These are phyloP conservation scores for Nigrospora osmanthi DNA, from an alignment of 2,329 filamentous ascomycete genomes.

Conservation along the genomic window DNA sequence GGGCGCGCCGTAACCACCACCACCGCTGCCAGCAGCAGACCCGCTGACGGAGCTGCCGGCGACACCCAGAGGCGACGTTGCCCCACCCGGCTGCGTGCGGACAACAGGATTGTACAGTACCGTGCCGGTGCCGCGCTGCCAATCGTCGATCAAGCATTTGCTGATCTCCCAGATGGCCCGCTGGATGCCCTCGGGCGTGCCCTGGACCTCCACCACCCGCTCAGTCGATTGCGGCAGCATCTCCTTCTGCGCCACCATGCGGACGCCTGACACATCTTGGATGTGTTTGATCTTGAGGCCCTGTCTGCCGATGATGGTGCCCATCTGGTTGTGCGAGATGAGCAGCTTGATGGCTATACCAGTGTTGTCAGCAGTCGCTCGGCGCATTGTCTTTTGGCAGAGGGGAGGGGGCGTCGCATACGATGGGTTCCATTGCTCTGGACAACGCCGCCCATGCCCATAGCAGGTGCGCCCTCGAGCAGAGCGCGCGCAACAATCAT, in stretches of 20 bases:
- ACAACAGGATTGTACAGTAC: constrained; percentile 97
- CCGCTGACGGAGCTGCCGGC: constrained; percentile 10
- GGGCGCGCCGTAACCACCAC: constrained; percentile 33
- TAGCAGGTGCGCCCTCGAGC: constrained; percentile 84
- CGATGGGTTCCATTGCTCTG: constrained; percentile 87
- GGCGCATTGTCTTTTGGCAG: neutral
- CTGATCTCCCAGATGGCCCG: constrained; percentile 97
- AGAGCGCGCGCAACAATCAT: constrained; percentile 86
- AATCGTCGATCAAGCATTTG: constrained; percentile 96
- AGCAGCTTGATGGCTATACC: constrained; percentile 82
- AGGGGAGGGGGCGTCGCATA: constrained; percentile 42
- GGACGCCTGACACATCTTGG: constrained; percentile 90
- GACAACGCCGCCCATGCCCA: constrained; percentile 92
- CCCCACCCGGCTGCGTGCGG: constrained; percentile 64
- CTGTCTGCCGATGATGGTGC: constrained; percentile 94
- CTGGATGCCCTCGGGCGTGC: constrained; percentile 89
- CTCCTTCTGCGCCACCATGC: constrained; percentile 99
- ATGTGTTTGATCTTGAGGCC: constrained; percentile 99
- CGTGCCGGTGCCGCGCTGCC: constrained; percentile 93
- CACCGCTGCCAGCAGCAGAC: constrained; percentile 33
- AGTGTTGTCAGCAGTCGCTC: constrained; percentile 13
- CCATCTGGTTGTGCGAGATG: constrained; percentile 99
- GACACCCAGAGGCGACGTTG: constrained; percentile 25
- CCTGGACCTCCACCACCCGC: constrained; percentile 94
- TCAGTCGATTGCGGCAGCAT: constrained; percentile 99